phyloP scores from a whole-genome alignment of 441 rosid genomes.

The Viola pubescens region DNA sequence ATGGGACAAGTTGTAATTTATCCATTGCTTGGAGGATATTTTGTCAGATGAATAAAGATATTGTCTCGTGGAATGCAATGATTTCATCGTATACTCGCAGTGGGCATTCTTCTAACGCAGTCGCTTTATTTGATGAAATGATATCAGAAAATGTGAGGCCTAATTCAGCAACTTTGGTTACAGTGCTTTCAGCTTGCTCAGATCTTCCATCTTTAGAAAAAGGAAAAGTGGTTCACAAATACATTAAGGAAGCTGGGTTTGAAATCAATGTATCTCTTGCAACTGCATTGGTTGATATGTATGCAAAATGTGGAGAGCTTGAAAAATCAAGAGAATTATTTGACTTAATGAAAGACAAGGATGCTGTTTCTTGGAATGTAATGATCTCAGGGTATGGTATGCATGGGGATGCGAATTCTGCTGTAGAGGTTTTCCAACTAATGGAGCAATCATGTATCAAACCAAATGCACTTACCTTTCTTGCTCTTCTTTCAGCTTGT shows the following conservation, averaged over 20 bases:
- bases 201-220: slow-evolving; percentile 57
- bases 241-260: slow-evolving; percentile 39
- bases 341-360: slow-evolving; percentile 35
- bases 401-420: slow-evolving; percentile 57
- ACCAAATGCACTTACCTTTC: slow-evolving; percentile 51
- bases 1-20: slow-evolving; percentile 50
- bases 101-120: slow-evolving; percentile 41
- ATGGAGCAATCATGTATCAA: slow-evolving; percentile 35
- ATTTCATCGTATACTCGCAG: slow-evolving; percentile 51
- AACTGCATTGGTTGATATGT: slow-evolving; percentile 61
- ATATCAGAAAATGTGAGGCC: slow-evolving; percentile 38
- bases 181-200: slow-evolving; percentile 58
- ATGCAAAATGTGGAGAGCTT: slow-evolving; percentile 66
- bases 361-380: slow-evolving; percentile 56
- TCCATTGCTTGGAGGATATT: slow-evolving; percentile 34
- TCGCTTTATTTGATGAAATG: slow-evolving; percentile 51
- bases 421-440: slow-evolving; percentile 42
- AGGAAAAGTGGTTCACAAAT: slow-evolving; percentile 67
- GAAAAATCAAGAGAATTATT: slow-evolving; percentile 52
- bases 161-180: slow-evolving; percentile 52
- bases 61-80: slow-evolving; percentile 61
- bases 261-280: slow-evolving; percentile 32
- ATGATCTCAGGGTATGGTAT: slow-evolving; percentile 68
- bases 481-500: slow-evolving; percentile 63
- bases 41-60: slow-evolving; percentile 37